Evolutionary conservation across 2,329 filamentous ascomycete species (phyloP).

Genomic region (Colletotrichum acutatum): DNA sequence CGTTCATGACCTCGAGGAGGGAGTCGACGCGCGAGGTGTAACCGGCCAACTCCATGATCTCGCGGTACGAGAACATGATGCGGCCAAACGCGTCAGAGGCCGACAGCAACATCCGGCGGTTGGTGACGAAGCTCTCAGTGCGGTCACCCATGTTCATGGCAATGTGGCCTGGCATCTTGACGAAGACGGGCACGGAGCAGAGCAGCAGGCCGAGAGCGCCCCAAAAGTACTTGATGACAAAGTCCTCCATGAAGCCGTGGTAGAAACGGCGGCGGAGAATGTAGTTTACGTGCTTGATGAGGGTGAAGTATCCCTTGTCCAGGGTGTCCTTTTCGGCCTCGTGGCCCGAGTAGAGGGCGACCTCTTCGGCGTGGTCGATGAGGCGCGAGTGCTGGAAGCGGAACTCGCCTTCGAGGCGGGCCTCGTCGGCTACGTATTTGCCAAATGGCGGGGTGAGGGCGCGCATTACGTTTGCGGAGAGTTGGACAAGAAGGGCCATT

Average conservation of each 20-base stretch:
- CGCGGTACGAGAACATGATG: conserved; percentile 98
- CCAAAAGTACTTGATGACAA: conserved; percentile 99
- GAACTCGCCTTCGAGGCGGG: conserved; percentile 93
- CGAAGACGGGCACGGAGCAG: conserved; percentile 95
- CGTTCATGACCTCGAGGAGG: conserved; percentile 92
- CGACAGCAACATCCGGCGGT: conserved; percentile 88
- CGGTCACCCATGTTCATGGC: conserved; percentile 76
- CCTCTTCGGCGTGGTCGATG: conserved; percentile 96
- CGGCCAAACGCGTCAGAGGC: conserved; percentile 96
- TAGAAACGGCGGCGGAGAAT: conserved; percentile 92
- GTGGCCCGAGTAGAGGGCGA: conserved; percentile 91
- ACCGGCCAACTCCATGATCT: conserved; percentile 94
- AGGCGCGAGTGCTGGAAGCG: conserved; percentile 93
- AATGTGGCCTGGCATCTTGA: conserved; percentile 83
- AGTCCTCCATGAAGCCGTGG: conserved; percentile 99
- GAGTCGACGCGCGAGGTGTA: conserved; percentile 94
- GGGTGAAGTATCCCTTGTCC: conserved; percentile 98
- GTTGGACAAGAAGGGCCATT: conserved; percentile 92
- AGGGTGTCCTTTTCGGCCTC: conserved; percentile 95
- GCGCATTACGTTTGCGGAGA: conserved; percentile 93
- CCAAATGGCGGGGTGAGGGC: conserved; percentile 95
- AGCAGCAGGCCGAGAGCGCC: conserved; percentile 90
- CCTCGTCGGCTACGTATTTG: conserved; percentile 97
- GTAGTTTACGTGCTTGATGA: conserved; percentile 99
- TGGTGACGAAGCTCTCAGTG: conserved; percentile 88